Evolutionary conservation across 2,329 filamentous ascomycete genomes (phyloP), one percentile per base, ranked within the genome.

Genomic region (Colletotrichum neosansevieriae): DNA sequence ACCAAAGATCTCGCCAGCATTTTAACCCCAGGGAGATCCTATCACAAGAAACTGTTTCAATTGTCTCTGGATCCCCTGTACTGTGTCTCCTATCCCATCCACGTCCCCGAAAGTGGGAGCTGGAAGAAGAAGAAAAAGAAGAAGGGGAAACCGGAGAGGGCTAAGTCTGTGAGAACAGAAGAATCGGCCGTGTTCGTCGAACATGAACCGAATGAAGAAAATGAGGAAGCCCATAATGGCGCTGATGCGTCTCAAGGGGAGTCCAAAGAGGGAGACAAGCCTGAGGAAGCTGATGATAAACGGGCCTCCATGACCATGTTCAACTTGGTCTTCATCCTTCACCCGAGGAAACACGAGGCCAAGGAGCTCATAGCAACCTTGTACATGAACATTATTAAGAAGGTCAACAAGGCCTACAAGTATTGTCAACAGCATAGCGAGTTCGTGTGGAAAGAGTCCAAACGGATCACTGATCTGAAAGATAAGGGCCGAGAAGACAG

Each of bases 361-460:
- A 92, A 92, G 64, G 85, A 87, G 83, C 75, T 97, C 51, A 88
- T 91, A 49, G 92, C 97, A 71, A 90, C 82, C 5, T 79, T 98
- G 76, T 97, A 97, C 77, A 86, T 92, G 61, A 92, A 97, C 77
- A 91, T 98, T 44, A 91, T 94, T 71, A 96, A 94, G 78, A 97
- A 97, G 79, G 91, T 97, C 74, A 94, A 94, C 76, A 97, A 95
- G 81, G 93, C 93, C 3, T 88, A 97, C 76, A 97, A 96, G 76
- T 96, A 95, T 79, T 94, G 94, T 76, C 95, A 99, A 80, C 92
- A 94, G 72, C 91, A 92, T 69, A 92, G 90, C 64, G 92, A 94
- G 73, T 98, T 98, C 77, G 92, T 99, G 4, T 96, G 93, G 89
- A 92, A 91, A 74, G 94, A 99, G 76, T 93, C 93, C 3, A 94